Percentiles rank a stretch among this genome's conserved stretches.
These are phyloP conservation scores for Daldinia concentrica DNA, from an alignment of 495 filamentous ascomycete genomes.

Conservation along the genomic window DNA sequence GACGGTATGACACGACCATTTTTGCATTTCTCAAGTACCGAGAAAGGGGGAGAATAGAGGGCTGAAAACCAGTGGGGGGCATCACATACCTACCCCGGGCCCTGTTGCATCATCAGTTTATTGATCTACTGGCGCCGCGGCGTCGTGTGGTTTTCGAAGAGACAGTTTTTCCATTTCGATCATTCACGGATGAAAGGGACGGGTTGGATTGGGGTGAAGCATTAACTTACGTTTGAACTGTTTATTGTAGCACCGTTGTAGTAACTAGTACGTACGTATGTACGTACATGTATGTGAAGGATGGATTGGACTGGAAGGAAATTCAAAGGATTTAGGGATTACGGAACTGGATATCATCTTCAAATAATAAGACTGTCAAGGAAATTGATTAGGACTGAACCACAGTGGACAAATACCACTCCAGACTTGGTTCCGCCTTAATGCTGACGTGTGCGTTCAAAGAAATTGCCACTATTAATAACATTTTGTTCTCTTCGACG, in stretches of 20 bases:
- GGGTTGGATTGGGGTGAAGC: background rate
- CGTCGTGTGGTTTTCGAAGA: slow-evolving; percentile 26
- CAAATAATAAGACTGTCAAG: slow-evolving; percentile 30
- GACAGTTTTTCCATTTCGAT: slow-evolving; percentile 11
- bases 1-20: slow-evolving; percentile 31
- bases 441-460: background rate
- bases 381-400: background rate
- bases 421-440: background rate
- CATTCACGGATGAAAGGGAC: slow-evolving; percentile 8
- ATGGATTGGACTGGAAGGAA: slow-evolving; percentile 7
- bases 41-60: background rate
- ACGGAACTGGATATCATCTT: slow-evolving; percentile 21
- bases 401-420: background rate
- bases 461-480: background rate
- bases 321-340: slow-evolving; percentile 10
- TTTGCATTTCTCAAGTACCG: slow-evolving; percentile 1
- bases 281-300: slow-evolving; percentile 18
- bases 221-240: background rate
- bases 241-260: slow-evolving; percentile 12
- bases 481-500: background rate
- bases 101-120: slow-evolving; percentile 34
- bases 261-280: slow-evolving; percentile 9
- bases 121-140: slow-evolving; percentile 33
- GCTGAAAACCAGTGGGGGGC: slow-evolving; percentile 13
- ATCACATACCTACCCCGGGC: background rate